A percentile compares a stretch with the other conserved stretches of the same genome.
Conservation (phyloP, 129 eudicot species). For the Ambrosia trifida region DNA sequence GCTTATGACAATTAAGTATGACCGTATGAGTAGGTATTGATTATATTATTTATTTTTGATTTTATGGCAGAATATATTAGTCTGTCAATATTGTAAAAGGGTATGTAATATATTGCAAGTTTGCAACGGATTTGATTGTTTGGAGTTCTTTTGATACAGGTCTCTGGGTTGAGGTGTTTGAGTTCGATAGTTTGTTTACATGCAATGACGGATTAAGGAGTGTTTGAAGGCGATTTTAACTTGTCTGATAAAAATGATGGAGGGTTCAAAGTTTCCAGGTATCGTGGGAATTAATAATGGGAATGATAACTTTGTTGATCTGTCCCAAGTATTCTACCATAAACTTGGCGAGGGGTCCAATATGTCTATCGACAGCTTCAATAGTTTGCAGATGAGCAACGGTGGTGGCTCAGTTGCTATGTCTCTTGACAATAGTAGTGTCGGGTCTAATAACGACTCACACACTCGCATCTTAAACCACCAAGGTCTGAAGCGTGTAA, state of each 20-base stretch:
- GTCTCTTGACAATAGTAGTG: constrained; percentile 17
- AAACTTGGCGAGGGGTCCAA: constrained; percentile 12
- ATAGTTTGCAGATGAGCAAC: constrained; percentile 6
- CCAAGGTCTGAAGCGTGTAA: constrained; percentile 3
- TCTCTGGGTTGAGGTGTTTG: background rate
- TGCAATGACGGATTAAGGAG: background rate
- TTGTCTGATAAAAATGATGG: background rate
- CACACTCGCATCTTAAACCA: constrained; percentile 16
- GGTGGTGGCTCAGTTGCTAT: no score
- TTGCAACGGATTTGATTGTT: no score
- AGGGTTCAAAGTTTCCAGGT: background rate
- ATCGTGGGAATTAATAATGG: background rate
- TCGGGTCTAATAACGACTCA: constrained; percentile 11
- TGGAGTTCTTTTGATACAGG: no score
- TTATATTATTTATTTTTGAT: no score
- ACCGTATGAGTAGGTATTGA: no score
- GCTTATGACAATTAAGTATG: background rate
- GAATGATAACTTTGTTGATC: constrained; percentile 1
- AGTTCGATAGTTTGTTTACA: background rate
- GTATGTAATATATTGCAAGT: no score
- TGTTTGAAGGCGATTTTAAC: background rate
- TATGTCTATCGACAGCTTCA: constrained; percentile 2
- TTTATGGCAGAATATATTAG: no score
- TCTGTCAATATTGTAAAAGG: no score
- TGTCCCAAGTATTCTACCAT: background rate